phyloP scores from a whole-genome alignment of 371 early-diverging fungal species.

The Rhizopus sp. region DNA sequence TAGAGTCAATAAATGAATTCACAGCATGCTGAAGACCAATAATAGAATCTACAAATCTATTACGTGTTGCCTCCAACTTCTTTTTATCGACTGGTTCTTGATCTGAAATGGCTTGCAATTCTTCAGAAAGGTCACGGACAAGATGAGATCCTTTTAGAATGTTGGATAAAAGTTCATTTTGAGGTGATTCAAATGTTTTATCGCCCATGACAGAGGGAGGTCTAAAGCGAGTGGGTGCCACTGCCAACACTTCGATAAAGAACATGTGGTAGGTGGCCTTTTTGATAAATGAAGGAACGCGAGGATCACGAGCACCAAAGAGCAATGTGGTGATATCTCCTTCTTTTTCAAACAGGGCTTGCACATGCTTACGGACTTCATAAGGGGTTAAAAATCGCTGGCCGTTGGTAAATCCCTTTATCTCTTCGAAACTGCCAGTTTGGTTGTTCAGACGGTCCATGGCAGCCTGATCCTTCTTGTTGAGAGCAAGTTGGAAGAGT shows the following conservation, averaged over 20 bases:
- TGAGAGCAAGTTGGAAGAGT: slow-evolving; percentile 82
- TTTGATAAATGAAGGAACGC: slow-evolving; percentile 41
- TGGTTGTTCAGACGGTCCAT: slow-evolving; percentile 52
- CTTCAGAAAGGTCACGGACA: slow-evolving; percentile 64
- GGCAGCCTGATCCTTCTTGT: slow-evolving; percentile 65
- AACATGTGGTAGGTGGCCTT: slow-evolving; percentile 81
- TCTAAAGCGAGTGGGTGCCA: slow-evolving; percentile 96
- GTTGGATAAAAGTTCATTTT: slow-evolving; percentile 84
- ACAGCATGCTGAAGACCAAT: slow-evolving; percentile 88
- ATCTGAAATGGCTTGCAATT: slow-evolving; percentile 35
- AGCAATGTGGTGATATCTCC: slow-evolving; percentile 71
- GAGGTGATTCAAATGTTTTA: slow-evolving; percentile 91
- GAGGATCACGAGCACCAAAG: slow-evolving; percentile 73
- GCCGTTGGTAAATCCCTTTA: slow-evolving; percentile 36
- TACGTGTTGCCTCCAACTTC: slow-evolving; percentile 42
- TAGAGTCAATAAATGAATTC: slow-evolving; percentile 92
- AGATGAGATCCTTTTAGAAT: slow-evolving; percentile 83
- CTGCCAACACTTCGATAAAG: slow-evolving; percentile 94
- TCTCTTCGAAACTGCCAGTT: slow-evolving; percentile 30
- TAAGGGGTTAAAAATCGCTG: slow-evolving; percentile 75
- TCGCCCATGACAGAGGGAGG: slow-evolving; percentile 92
- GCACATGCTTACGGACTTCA: slow-evolving; percentile 79
- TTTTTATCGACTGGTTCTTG: slow-evolving; percentile 43
- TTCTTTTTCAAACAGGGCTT: slow-evolving; percentile 79
- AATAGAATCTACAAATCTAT: slow-evolving; percentile 72